These are phyloP conservation scores for Auricularia heimuer DNA, from an alignment of 768 basidiomycete species.

Conservation along the genomic window DNA sequence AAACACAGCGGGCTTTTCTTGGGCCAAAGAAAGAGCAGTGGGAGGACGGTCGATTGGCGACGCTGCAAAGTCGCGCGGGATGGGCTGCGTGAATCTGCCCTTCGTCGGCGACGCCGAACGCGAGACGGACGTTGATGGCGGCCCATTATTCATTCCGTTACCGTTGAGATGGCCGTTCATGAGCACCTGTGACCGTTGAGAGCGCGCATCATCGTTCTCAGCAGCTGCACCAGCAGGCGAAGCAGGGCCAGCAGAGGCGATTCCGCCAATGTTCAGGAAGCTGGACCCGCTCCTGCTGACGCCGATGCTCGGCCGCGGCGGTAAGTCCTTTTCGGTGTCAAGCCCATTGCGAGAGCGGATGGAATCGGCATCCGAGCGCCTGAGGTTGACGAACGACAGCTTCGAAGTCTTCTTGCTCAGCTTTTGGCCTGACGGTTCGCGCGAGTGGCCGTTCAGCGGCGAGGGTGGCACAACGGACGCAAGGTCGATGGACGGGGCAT, in stretches of 20 bases:
- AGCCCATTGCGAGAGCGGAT: conserved; percentile 57
- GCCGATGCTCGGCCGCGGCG: neutral
- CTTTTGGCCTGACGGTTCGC: neutral
- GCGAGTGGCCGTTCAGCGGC: conserved; percentile 1
- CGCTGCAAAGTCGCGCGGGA: conserved; percentile 59
- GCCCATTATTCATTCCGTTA: neutral
- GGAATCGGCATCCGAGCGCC: conserved; percentile 55
- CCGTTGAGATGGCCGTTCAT: neutral
- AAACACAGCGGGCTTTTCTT: conserved; percentile 29
- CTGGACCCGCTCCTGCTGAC: neutral
- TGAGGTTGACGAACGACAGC: conserved; percentile 58
- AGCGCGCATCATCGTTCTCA: neutral
- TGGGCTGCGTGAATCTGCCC: conserved; percentile 63
- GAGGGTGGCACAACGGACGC: conserved; percentile 41
- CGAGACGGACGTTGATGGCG: neutral
- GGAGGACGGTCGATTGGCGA: conserved; percentile 18
- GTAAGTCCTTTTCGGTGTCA: conserved; percentile 7
- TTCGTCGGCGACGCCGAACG: conserved; percentile 46
- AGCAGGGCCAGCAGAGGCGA: neutral
- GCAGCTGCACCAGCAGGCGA: neutral
- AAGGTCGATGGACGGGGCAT: conserved; percentile 88
- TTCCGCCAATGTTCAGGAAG: neutral
- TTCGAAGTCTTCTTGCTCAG: conserved; percentile 68
- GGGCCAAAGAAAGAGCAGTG: neutral
- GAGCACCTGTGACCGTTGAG: neutral